Evolutionary conservation across 2,329 filamentous ascomycete genomes (phyloP).

Genomic region (Colletotrichum somersetense): DNA sequence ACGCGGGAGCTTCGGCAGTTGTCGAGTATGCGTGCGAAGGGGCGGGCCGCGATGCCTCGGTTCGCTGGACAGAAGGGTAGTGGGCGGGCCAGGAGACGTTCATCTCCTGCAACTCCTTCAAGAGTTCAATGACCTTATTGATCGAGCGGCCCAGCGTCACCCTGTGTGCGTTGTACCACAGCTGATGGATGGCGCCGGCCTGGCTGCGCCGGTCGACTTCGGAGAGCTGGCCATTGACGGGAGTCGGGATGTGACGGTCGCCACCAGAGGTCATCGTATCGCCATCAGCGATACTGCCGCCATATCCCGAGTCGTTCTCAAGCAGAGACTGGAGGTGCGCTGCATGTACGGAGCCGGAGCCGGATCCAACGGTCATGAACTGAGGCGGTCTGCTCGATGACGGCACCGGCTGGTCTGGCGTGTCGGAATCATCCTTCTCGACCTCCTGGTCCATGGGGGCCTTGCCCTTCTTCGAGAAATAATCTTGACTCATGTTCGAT

Average conservation of each 20-base stretch:
- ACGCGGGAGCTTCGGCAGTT: constrained; percentile 60
- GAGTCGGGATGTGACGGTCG: constrained; percentile 43
- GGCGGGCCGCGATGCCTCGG: constrained; percentile 69
- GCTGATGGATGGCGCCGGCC: constrained; percentile 88
- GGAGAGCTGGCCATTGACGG: constrained; percentile 51
- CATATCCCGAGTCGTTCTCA: constrained; percentile 92
- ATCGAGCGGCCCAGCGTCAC: constrained; percentile 90
- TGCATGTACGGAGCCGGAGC: constrained; percentile 84
- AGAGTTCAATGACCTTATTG: constrained; percentile 83
- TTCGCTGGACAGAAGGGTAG: constrained; percentile 86
- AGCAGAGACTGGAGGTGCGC: constrained; percentile 84
- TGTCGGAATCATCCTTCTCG: constrained; percentile 46
- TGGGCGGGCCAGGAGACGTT: constrained; percentile 94
- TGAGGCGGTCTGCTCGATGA: constrained; percentile 61
- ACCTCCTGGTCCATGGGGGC: constrained; percentile 52
- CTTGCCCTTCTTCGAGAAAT: constrained; percentile 68
- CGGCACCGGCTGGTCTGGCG: constrained; percentile 44
- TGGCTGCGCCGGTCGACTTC: constrained; percentile 65
- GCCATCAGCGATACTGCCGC: constrained; percentile 80
- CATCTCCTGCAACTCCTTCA: constrained; percentile 87
- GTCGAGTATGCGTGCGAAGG: constrained; percentile 74
- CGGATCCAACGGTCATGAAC: constrained; percentile 91
- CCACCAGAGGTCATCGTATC: constrained; percentile 56
- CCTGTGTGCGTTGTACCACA: constrained; percentile 95
- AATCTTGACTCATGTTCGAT: constrained; percentile 71